phyloP scores from a whole-genome alignment of 768 basidiomycete genomes.

The Mycena belliarum region DNA sequence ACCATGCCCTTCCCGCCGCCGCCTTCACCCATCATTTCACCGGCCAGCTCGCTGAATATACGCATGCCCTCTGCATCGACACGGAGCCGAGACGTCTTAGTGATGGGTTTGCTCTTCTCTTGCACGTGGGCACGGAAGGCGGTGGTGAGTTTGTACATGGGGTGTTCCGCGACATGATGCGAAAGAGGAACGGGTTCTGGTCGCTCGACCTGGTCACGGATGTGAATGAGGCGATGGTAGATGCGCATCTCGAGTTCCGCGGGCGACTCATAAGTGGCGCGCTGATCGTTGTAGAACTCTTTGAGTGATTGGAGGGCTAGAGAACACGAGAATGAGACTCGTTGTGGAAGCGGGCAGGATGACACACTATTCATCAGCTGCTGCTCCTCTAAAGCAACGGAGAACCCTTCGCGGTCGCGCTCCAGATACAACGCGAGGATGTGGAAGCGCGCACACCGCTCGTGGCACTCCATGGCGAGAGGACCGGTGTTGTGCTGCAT shows the following conservation, averaged over 20 bases:
- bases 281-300: constrained; percentile 89
- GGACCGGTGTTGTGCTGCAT: constrained; percentile 83
- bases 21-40: constrained; percentile 64
- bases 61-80: constrained; percentile 69
- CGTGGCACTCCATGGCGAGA: constrained; percentile 85
- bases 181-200: constrained; percentile 65
- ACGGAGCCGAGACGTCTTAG: constrained; percentile 60
- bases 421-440: constrained; percentile 77
- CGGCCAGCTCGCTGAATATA: constrained; percentile 65
- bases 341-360: neutral
- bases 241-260: constrained; percentile 96
- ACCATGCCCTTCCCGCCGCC: constrained; percentile 61
- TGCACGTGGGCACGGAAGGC: constrained; percentile 82
- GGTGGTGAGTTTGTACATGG: constrained; percentile 82
- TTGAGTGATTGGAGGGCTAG: constrained; percentile 89
- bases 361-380: constrained; percentile 88
- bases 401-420: constrained; percentile 59
- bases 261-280: constrained; percentile 63
- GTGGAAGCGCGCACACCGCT: constrained; percentile 92
- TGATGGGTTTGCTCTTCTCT: constrained; percentile 71
- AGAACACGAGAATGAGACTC: neutral
- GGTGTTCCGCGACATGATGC: constrained; percentile 60
- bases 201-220: constrained; percentile 80
- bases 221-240: constrained; percentile 90
- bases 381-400: constrained; percentile 76